Evolutionary conservation across 305 asterid species (phyloP).

Genomic region (Rubia peregrina): DNA sequence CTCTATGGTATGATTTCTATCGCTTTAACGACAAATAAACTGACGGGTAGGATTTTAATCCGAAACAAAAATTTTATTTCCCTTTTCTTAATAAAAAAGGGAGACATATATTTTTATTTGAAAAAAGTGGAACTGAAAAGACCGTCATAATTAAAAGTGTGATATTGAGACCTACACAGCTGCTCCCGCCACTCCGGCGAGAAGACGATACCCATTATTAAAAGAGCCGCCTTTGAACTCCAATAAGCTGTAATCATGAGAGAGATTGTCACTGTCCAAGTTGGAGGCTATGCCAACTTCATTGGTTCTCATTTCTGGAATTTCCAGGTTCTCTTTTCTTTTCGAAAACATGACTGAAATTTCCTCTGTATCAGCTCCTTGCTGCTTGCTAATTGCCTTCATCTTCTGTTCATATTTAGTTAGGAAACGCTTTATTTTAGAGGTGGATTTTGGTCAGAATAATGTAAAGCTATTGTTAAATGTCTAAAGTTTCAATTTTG

Average conservation of each 20-base stretch:
- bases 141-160: too few relatives aligned
- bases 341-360: not conserved
- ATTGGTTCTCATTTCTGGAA: conserved; percentile 97
- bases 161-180: too few relatives aligned
- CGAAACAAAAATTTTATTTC: too few relatives aligned
- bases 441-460: not conserved
- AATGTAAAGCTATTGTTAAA: not conserved
- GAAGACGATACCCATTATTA: not conserved
- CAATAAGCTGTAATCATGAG: conserved; percentile 31
- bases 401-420: not conserved
- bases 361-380: not conserved
- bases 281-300: conserved; percentile 71
- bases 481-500: not conserved
- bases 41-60: too few relatives aligned
- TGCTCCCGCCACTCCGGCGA: not conserved
- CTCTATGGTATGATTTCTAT: too few relatives aligned
- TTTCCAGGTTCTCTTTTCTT: conserved; percentile 52
- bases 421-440: not conserved
- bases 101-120: too few relatives aligned
- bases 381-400: not conserved
- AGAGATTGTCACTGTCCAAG: conserved; percentile 71
- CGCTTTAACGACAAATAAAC: too few relatives aligned
- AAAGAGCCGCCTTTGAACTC: not conserved
- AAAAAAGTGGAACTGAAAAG: too few relatives aligned
- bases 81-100: too few relatives aligned